A percentile compares a stretch with the other conserved stretches of the same genome.
These are phyloP conservation scores for Tetracentron sinense DNA, from an alignment of 164 flowering plant species.

Conservation along the genomic window DNA sequence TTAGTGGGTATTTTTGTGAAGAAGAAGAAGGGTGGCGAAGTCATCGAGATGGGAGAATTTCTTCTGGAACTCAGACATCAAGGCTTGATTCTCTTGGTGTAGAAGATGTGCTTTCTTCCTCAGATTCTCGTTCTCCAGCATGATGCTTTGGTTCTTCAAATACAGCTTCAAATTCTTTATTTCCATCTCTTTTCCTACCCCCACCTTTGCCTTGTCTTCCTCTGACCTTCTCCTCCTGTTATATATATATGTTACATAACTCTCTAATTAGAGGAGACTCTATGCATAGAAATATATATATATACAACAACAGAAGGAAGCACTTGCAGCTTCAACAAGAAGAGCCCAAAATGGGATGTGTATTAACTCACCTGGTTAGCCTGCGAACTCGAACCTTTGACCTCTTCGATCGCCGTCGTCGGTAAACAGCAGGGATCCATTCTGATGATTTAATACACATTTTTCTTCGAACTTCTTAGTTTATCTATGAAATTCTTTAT, in stretches of 20 bases:
- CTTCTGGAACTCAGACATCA: conserved; percentile 35
- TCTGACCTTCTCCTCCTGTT: conserved; percentile 17
- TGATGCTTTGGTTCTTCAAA: conserved; percentile 43
- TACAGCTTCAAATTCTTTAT: conserved; percentile 49
- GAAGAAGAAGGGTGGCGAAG: too few species aligned
- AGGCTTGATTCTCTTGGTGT: conserved; percentile 40
- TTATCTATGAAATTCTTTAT: not conserved
- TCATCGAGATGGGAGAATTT: conserved; percentile 18
- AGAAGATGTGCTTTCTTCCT: conserved; percentile 42
- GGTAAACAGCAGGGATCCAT: conserved; percentile 5
- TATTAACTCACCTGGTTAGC: conserved; percentile 20
- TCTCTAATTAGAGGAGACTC: not conserved
- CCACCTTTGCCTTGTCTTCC: not conserved
- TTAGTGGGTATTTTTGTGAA: too few species aligned
- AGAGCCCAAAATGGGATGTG: not conserved
- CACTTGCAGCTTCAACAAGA: too few species aligned
- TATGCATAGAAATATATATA: not conserved
- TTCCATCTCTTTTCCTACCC: conserved; percentile 21
- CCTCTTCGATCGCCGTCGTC: conserved; percentile 13
- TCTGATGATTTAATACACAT: conserved; percentile 23
- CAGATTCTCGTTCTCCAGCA: conserved; percentile 52
- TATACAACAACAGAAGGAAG: too few species aligned
- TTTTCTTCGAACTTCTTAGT: not conserved
- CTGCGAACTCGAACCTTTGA: conserved; percentile 25
- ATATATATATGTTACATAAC: not conserved